Conservation (phyloP, 306 rosid genomes). For the Lathyrus aphaca region DNA sequence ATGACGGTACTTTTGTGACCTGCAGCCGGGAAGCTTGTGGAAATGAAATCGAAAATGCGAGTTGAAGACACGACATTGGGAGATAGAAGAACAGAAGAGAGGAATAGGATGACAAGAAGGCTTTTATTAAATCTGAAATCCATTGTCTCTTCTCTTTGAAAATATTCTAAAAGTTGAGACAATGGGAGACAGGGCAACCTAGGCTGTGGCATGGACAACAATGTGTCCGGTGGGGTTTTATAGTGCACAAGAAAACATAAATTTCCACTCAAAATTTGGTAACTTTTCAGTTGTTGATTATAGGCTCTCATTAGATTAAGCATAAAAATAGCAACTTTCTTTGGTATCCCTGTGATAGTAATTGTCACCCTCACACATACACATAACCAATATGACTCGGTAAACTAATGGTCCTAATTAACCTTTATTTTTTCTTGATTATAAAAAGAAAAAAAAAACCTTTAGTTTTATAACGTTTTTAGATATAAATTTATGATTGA, state of each 20-base stretch:
- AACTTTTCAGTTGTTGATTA: constrained; percentile 6
- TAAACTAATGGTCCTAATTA: neutral
- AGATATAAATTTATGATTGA: neutral
- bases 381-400: neutral
- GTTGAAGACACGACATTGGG: neutral
- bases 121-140: constrained; percentile 20
- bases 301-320: constrained; percentile 4
- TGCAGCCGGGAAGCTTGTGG: neutral
- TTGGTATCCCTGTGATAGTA: neutral
- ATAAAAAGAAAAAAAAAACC: no score
- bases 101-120: constrained; percentile 30
- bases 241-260: neutral
- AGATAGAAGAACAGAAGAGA: constrained; percentile 37
- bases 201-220: neutral
- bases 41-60: neutral
- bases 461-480: neutral
- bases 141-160: constrained; percentile 37
- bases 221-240: constrained; percentile 5
- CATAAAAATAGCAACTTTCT: neutral
- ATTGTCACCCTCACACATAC: constrained; percentile 7
- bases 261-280: neutral
- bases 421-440: no score
- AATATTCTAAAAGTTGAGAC: neutral
- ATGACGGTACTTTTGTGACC: neutral
- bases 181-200: neutral